A percentile compares a stretch with the other conserved stretches of the same genome.
phyloP scores from a whole-genome alignment of 2,329 filamentous ascomycete species.

The Cercospora sojina region DNA sequence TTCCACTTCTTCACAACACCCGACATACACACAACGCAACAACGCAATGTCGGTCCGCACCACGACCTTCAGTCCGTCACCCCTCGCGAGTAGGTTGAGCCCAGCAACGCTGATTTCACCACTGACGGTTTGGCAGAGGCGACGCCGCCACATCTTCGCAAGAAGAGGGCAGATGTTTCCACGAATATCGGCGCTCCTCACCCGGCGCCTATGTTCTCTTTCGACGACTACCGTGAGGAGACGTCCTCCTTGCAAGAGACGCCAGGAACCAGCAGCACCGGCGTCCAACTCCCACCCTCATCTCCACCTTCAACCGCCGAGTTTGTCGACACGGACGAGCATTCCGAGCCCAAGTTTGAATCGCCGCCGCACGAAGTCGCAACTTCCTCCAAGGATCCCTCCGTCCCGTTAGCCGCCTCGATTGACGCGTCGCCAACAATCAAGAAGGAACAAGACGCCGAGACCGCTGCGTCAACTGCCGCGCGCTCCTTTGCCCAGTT shows the following conservation, averaged over 20 bases:
- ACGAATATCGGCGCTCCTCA: not conserved
- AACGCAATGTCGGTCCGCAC: not conserved
- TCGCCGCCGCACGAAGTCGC: not conserved
- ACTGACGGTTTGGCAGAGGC: not conserved
- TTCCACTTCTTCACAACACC: not conserved
- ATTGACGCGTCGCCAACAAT: not conserved
- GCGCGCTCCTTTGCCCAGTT: not conserved
- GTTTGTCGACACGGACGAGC: not conserved
- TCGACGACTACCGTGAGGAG: not conserved
- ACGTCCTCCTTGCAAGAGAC: not conserved
- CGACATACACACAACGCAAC: not conserved
- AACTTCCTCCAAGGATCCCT: not conserved
- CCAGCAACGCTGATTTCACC: not conserved
- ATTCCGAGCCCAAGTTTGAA: not conserved
- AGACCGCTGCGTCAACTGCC: not conserved
- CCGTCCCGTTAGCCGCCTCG: not conserved
- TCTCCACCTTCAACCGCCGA: not conserved
- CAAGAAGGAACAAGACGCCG: not conserved
- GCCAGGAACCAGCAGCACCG: not conserved
- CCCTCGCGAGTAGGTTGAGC: not conserved
- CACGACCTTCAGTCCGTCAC: not conserved
- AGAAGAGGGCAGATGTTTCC: not conserved
- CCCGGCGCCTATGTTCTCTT: not conserved
- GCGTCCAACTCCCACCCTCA: not conserved
- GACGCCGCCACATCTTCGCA: constrained; percentile 9